Evolutionary conservation across 2,329 filamentous ascomycete genomes (phyloP).

Genomic region (Fonsecaea multimorphosa): DNA sequence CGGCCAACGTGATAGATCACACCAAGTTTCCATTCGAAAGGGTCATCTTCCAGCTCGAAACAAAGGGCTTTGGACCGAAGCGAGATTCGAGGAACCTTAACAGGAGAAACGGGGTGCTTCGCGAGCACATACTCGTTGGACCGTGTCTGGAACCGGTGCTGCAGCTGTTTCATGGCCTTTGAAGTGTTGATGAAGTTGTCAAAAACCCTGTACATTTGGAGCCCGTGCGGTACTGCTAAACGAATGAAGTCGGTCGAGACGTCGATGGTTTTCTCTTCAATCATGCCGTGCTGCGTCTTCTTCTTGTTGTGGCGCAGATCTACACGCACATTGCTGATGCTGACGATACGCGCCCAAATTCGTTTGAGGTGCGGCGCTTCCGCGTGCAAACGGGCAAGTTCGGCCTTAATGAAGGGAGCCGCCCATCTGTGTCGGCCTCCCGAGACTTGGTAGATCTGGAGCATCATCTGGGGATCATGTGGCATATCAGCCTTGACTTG

Average conservation of each 20-base stretch:
- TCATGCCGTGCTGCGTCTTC: slow-evolving; percentile 66
- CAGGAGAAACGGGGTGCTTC: slow-evolving; percentile 84
- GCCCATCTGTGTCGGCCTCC: slow-evolving; percentile 86
- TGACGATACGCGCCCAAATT: slow-evolving; percentile 86
- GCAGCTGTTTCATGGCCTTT: slow-evolving; percentile 88
- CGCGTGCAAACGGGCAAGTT: slow-evolving; percentile 82
- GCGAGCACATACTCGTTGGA: slow-evolving; percentile 86
- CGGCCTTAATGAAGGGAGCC: slow-evolving; percentile 77
- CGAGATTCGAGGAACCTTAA: slow-evolving; percentile 83
- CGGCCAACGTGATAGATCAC: slow-evolving; percentile 90
- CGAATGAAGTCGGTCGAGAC: slow-evolving; percentile 84
- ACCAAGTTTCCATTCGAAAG: slow-evolving; percentile 96
- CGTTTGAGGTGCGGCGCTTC: slow-evolving; percentile 81
- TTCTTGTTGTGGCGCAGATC: slow-evolving; percentile 79
- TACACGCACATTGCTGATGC: slow-evolving; percentile 78
- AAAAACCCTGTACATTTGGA: slow-evolving; percentile 87
- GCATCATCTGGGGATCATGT: slow-evolving; percentile 85
- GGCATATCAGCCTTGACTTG: slow-evolving; percentile 91
- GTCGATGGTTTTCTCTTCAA: slow-evolving; percentile 83
- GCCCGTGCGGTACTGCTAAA: slow-evolving; percentile 85
- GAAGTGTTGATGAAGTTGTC: slow-evolving; percentile 89
- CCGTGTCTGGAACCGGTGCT: slow-evolving; percentile 86
- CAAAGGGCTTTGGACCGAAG: slow-evolving; percentile 80
- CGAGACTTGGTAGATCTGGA: slow-evolving; percentile 84
- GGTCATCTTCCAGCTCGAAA: slow-evolving; percentile 93